phyloP scores from a whole-genome alignment of 345 rosid genomes.

The Camelina sativa region DNA sequence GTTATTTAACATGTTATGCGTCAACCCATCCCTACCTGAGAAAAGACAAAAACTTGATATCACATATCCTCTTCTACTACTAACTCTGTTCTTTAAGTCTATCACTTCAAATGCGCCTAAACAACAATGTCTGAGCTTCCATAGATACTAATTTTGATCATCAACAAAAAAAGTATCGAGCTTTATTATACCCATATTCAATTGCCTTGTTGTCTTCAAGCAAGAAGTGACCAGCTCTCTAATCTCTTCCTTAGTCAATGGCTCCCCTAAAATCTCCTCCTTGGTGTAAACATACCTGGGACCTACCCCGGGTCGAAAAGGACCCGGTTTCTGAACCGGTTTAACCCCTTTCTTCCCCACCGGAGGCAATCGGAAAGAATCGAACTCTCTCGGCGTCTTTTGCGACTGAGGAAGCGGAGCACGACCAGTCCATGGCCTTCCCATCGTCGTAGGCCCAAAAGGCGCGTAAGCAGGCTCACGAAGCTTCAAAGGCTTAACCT shows the following conservation, averaged over 20 bases:
- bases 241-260: constrained; percentile 71
- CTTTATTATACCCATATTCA: constrained; percentile 76
- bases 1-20: constrained; percentile 93
- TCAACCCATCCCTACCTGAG: constrained; percentile 95
- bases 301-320: constrained; percentile 74
- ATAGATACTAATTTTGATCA: not conserved
- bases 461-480: constrained; percentile 83
- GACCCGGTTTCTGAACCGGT: constrained; percentile 90
- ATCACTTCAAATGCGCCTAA: not conserved
- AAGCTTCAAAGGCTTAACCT: constrained; percentile 72
- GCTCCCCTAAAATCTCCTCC: constrained; percentile 91
- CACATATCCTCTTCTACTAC: constrained; percentile 25
- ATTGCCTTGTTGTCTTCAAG: constrained; percentile 63
- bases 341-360: constrained; percentile 83
- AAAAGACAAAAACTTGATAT: constrained; percentile 16
- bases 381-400: constrained; percentile 83
- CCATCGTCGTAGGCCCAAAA: constrained; percentile 81
- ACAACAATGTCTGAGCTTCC: constrained; percentile 9
- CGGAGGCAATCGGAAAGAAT: constrained; percentile 82
- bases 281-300: constrained; percentile 73
- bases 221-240: constrained; percentile 62
- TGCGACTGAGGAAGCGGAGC: constrained; percentile 78
- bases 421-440: constrained; percentile 96
- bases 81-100: not conserved
- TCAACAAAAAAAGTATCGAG: constrained; percentile 20